These are phyloP conservation scores for Vanrija pseudolonga DNA, from an alignment of 1,284 basidiomycete genomes.

Conservation along the genomic window DNA sequence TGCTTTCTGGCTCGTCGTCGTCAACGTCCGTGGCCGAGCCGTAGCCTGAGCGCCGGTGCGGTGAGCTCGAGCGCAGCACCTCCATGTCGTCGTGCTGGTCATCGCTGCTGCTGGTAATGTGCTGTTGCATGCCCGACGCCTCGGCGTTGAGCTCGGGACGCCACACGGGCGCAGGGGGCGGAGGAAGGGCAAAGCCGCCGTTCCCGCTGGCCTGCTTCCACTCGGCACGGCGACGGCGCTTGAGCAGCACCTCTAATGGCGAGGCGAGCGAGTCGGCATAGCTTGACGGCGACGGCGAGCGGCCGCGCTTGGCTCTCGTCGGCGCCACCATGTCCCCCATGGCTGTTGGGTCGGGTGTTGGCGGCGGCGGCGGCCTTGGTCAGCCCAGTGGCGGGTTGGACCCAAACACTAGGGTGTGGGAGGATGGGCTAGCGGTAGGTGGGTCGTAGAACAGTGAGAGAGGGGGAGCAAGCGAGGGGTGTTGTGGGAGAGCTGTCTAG, in stretches of 20 bases:
- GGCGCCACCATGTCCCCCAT: conserved; percentile 10
- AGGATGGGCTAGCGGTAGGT: too few species aligned
- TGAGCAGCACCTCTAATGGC: conserved; percentile 39
- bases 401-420: too few species aligned
- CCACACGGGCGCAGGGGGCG: conserved; percentile 2
- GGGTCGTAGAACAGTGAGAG: too few species aligned
- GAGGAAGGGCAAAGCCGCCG: not conserved
- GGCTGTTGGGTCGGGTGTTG: too few species aligned
- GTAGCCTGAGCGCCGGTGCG: not conserved
- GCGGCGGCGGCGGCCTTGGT: too few species aligned
- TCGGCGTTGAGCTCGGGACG: not conserved
- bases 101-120: not conserved
- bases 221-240: conserved; percentile 29
- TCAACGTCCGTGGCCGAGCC: not conserved
- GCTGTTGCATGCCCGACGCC: not conserved
- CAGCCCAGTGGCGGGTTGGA: too few species aligned
- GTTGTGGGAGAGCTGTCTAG: too few species aligned
- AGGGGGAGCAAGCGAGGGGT: too few species aligned
- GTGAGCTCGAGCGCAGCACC: not conserved
- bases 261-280: conserved; percentile 32
- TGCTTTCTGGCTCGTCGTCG: not conserved
- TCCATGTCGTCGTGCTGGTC: not conserved
- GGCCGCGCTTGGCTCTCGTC: conserved; percentile 29
- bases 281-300: conserved; percentile 34
- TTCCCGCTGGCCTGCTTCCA: not conserved